Base-by-base conservation (phyloP, 768 basidiomycete species). In the Gloeostereum incarnatum region DNA sequence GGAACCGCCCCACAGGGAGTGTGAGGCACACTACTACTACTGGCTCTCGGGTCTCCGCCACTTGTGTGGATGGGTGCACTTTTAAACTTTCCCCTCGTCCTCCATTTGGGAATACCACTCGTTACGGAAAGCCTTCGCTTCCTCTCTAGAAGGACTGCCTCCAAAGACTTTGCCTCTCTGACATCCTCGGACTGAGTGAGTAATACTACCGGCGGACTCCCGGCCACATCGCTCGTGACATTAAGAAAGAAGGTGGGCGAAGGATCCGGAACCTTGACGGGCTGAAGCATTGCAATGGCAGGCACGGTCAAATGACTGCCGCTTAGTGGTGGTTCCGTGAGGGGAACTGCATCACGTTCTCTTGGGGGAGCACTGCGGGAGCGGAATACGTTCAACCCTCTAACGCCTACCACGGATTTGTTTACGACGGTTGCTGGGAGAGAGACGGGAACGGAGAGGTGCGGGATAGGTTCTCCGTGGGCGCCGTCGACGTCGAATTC, bases 401-500 rank as follows among this genome's bases (percentile, higher is more conserved):
- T 54, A 14, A 62, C 45, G 19, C 45, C 43, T 1, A 53, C 52
- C 3, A 57, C 45, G 4, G 59, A 52, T 21, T 50, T 60, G 13
- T 47, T 39, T 21, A 43, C 41, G 2, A 54, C 35, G 3, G 37
- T 50, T 8, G 43, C 37, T 64, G 59, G 30, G 11, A 25, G 31
- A 24, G 35, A 45, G 21, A 20, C 34, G 30, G 57, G 53, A 24
- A 55, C 53, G 23, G 63, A 41, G 62, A 60, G 48, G 61, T 71
- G 36, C 56, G 58, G 5, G 58, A 41, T 64, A 51, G 25, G 63
- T 47, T 44, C 57, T 11, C 47, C 62, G 35, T 61, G 60, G 24
- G 57, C 56, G 24, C 73, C 77, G 44, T 76, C 66, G 20, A 65
- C 62, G 50, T 80, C 78, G 47, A 75, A 81, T 55, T 81, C 79